phyloP scores from a whole-genome alignment of 306 rosid species.

The Cucumis hystrix region DNA sequence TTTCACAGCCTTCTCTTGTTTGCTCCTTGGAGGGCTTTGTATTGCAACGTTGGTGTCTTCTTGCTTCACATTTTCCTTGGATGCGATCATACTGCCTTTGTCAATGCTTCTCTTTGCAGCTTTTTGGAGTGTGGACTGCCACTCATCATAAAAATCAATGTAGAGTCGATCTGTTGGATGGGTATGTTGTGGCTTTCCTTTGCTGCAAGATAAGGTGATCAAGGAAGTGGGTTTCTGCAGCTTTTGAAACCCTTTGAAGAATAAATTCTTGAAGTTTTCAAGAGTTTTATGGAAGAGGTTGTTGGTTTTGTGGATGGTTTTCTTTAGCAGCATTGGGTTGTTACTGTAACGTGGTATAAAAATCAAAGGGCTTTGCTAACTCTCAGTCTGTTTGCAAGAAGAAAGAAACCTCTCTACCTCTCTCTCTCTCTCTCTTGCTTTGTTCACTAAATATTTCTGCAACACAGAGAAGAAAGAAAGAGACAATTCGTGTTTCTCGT shows the following conservation, averaged over 20 bases:
- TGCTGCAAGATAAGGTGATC: slow-evolving; percentile 31
- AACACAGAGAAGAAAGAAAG: slow-evolving; percentile 13
- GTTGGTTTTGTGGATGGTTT: slow-evolving; percentile 41
- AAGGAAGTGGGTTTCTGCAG: slow-evolving; percentile 52
- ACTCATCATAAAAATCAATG: slow-evolving; percentile 50
- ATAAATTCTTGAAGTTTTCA: slow-evolving; percentile 30
- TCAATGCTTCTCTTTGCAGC: slow-evolving; percentile 15
- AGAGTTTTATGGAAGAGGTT: slow-evolving; percentile 33
- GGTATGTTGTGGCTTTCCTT: slow-evolving; percentile 18
- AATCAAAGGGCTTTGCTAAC: slow-evolving; percentile 12
- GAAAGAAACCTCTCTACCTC: slow-evolving; percentile 7
- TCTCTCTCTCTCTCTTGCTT: background rate
- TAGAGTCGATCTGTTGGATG: slow-evolving; percentile 37
- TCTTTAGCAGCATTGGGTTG: slow-evolving; percentile 54
- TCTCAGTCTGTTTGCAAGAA: slow-evolving; percentile 19
- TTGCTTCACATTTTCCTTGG: slow-evolving; percentile 25
- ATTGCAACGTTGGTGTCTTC: slow-evolving; percentile 16
- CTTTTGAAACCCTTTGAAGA: slow-evolving; percentile 48
- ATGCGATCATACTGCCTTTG: background rate
- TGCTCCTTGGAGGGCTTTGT: slow-evolving; percentile 23
- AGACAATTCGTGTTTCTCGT: slow-evolving; percentile 18
- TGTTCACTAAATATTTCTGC: slow-evolving; percentile 18
- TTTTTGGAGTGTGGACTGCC: slow-evolving; percentile 41
- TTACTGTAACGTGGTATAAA: slow-evolving; percentile 7
- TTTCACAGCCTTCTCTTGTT: slow-evolving; percentile 17